Conservation (phyloP, 2,329 filamentous ascomycete species). For the Rhynchosporium secalis region DNA sequence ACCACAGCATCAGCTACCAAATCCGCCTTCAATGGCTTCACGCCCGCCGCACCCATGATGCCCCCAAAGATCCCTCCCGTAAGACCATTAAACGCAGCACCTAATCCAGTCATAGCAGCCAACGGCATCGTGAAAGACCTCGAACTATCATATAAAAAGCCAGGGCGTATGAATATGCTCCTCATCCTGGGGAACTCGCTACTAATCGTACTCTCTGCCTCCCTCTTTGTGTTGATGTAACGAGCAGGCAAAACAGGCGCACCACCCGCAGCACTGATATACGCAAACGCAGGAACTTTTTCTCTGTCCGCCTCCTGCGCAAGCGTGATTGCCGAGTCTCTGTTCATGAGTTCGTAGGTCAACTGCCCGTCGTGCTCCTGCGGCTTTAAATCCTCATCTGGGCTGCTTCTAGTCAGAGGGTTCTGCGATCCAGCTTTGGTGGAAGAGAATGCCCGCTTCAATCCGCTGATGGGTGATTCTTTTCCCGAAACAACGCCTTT, state of each 20-base stretch:
- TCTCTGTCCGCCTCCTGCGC: conserved; percentile 72
- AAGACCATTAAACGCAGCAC: conserved; percentile 73
- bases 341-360: conserved; percentile 97
- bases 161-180: conserved; percentile 78
- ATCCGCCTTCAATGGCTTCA: conserved; percentile 86
- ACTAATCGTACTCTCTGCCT: conserved; percentile 78
- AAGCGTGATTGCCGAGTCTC: conserved; percentile 80
- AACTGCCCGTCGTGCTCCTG: conserved; percentile 72
- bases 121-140: conserved; percentile 81
- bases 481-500: conserved; percentile 84
- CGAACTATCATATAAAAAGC: conserved; percentile 86
- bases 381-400: conserved; percentile 61
- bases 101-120: conserved; percentile 73
- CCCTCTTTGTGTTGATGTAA: conserved; percentile 89
- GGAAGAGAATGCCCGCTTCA: conserved; percentile 75
- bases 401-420: conserved; percentile 62
- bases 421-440: conserved; percentile 65
- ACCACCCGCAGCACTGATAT: conserved; percentile 84
- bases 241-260: conserved; percentile 80
- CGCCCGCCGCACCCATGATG: conserved; percentile 78
- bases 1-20: conserved; percentile 86
- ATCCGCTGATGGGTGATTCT: conserved; percentile 76
- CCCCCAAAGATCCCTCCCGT: conserved; percentile 74
- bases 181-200: conserved; percentile 73
- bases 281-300: conserved; percentile 72